Percentiles rank a stretch among this genome's conserved stretches.
Conservation (phyloP, 2,329 filamentous ascomycete species). For the Saccharata proteae region DNA sequence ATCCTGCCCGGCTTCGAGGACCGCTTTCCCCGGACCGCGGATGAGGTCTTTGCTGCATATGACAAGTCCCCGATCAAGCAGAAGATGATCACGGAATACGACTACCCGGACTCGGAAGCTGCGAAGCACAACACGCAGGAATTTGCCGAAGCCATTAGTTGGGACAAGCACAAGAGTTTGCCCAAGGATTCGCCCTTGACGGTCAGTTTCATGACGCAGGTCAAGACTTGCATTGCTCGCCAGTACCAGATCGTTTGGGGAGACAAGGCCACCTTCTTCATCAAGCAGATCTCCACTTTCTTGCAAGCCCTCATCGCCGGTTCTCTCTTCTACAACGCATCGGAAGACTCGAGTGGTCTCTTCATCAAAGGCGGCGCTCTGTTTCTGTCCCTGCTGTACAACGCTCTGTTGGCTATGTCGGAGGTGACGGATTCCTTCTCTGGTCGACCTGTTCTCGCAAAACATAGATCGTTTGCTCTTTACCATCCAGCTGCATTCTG, state of each 20-base stretch:
- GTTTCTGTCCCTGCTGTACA: constrained; percentile 53
- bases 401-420: constrained; percentile 50
- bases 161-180: constrained; percentile 45
- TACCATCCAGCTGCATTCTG: constrained; percentile 70
- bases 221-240: constrained; percentile 43
- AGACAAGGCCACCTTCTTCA: constrained; percentile 50
- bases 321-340: constrained; percentile 56
- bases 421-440: constrained; percentile 49
- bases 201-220: constrained; percentile 26
- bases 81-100: constrained; percentile 43
- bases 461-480: constrained; percentile 73
- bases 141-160: constrained; percentile 41
- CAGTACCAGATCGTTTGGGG: constrained; percentile 56
- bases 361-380: constrained; percentile 53
- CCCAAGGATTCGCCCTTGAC: constrained; percentile 43
- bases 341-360: constrained; percentile 44
- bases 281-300: constrained; percentile 48
- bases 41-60: constrained; percentile 34
- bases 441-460: constrained; percentile 70
- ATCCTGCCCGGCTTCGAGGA: constrained; percentile 28
- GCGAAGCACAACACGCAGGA: constrained; percentile 25
- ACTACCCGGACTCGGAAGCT: constrained; percentile 42
- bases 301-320: constrained; percentile 50
- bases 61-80: constrained; percentile 37
- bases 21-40: constrained; percentile 29